Percentiles rank a stretch among this genome's conserved stretches.
Evolutionary conservation across 2,329 filamentous ascomycete genomes (phyloP).

Genomic region (Reticulascus tulasneorum): DNA sequence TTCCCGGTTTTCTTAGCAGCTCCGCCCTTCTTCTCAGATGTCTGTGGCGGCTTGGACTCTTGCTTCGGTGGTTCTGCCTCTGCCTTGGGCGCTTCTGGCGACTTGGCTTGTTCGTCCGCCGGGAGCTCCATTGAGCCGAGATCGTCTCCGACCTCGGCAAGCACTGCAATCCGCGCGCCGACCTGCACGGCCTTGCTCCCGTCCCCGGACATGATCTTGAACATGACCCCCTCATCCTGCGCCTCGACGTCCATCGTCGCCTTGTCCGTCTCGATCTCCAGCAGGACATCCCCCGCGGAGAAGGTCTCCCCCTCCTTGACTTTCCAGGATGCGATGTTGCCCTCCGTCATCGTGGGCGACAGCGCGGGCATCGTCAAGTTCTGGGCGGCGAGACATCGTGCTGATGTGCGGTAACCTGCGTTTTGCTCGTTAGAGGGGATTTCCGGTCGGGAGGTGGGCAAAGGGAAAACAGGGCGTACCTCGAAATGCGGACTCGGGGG

Average conservation of each 20-base stretch:
- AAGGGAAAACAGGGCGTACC: slow-evolving; percentile 38
- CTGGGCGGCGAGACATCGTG: slow-evolving; percentile 65
- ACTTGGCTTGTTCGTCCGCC: slow-evolving; percentile 54
- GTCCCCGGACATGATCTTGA: slow-evolving; percentile 74
- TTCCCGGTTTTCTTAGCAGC: slow-evolving; percentile 37
- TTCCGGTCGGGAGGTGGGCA: slow-evolving; percentile 1
- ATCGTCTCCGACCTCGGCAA: slow-evolving; percentile 80
- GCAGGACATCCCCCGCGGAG: slow-evolving; percentile 76
- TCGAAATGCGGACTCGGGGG: slow-evolving; percentile 51
- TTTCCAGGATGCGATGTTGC: slow-evolving; percentile 81
- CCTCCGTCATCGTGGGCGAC: slow-evolving; percentile 91
- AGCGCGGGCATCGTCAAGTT: slow-evolving; percentile 91
- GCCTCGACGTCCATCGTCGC: slow-evolving; percentile 93
- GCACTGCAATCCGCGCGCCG: slow-evolving; percentile 74
- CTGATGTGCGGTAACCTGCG: slow-evolving; percentile 61
- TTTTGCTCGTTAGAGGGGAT: slow-evolving; percentile 8
- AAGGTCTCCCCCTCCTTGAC: slow-evolving; percentile 85
- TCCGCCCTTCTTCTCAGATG: slow-evolving; percentile 28
- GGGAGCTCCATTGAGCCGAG: slow-evolving; percentile 70
- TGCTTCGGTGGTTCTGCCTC: slow-evolving; percentile 11
- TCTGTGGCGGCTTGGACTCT: slow-evolving; percentile 20
- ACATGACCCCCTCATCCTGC: slow-evolving; percentile 80
- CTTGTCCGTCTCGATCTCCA: slow-evolving; percentile 94
- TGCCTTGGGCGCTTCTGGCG: slow-evolving; percentile 23
- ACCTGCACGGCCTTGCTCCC: slow-evolving; percentile 75